Base-by-base conservation (phyloP, 164 flowering plant genomes). In the Chloranthus sessilifolius region DNA sequence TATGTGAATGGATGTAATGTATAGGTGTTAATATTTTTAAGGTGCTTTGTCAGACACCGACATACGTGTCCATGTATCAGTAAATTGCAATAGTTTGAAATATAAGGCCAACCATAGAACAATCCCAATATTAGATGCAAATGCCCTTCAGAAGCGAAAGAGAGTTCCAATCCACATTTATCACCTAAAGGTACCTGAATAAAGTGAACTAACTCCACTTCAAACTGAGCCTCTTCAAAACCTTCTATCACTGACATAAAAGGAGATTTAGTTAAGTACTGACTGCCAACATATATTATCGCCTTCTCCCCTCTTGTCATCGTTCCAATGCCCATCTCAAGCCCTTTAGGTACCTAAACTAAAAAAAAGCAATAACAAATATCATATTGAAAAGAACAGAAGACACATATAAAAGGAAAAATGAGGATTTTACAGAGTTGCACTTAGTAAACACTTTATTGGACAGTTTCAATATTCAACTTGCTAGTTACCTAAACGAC, bases 281-380 rank as follows among this genome's bases (percentile, higher is more conserved):
- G 73, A 37, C 63, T 66, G n/a, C 63, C 71, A 21, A 88, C 95
- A 70, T 69, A 92, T 50, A 92, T 56, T 7, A 82, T 61, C 30
- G 99, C 95, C 72, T 81, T 88, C 67, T 88, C 99, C 52, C 73
- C 78, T 33, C 87, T 73, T 47, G 89, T 20, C 96, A 92, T 88
- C 35, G 96, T 78, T 58, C 95, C 99, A 29, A 86, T 78, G 52
- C 94, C 99, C 89, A 86, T 82, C 73, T 92, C 99, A 60, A 92
- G 85, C 54, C 99, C 99, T 78, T 79, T 82, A 36, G 99, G 97
- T 46, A 92, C 82, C 98, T 91, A 71, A 27, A 51, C 36, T 43
- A 64, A 31, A 62, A n/a, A 43, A 23, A 21, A 55, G 24, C 40
- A 60, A 50, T 30, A 38, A 43, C 16, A 48, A 49, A 55, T 33